A percentile compares a stretch with the other conserved stretches of the same genome.
Evolutionary conservation across 441 rosid species (phyloP).

Genomic region (Mallotus repandus): DNA sequence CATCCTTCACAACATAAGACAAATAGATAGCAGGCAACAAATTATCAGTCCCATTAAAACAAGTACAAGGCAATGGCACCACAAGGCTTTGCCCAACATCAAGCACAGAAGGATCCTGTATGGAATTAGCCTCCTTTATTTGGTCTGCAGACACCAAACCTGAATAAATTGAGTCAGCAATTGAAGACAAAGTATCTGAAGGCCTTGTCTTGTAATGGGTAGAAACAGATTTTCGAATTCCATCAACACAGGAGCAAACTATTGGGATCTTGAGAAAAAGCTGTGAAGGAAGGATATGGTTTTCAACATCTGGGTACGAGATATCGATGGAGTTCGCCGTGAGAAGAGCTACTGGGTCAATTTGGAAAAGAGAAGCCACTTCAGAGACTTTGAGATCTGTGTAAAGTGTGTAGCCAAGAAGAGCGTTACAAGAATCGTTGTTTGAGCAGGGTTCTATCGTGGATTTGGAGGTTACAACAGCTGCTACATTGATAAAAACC

Average conservation of each 20-base stretch:
- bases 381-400: constrained; percentile 89
- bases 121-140: constrained; percentile 80
- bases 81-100: constrained; percentile 74
- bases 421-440: constrained; percentile 71
- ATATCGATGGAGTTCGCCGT: constrained; percentile 80
- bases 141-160: constrained; percentile 91
- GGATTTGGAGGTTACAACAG: constrained; percentile 53
- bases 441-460: constrained; percentile 94
- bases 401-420: constrained; percentile 90
- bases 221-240: constrained; percentile 72
- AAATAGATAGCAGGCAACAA: constrained; percentile 75
- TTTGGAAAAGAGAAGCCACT: constrained; percentile 86
- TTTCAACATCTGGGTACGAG: constrained; percentile 88
- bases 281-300: constrained; percentile 78
- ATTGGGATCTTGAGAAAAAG: constrained; percentile 83
- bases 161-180: constrained; percentile 65
- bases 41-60: constrained; percentile 86
- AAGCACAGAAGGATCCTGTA: constrained; percentile 52
- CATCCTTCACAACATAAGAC: constrained; percentile 70
- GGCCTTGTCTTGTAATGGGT: constrained; percentile 84
- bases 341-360: constrained; percentile 75
- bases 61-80: constrained; percentile 88
- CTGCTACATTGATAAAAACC: constrained; percentile 44
- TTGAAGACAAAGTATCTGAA: constrained; percentile 61
- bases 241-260: constrained; percentile 84